Conservation (phyloP, 2,329 filamentous ascomycete species). For the Stachybotrys echinatus region DNA sequence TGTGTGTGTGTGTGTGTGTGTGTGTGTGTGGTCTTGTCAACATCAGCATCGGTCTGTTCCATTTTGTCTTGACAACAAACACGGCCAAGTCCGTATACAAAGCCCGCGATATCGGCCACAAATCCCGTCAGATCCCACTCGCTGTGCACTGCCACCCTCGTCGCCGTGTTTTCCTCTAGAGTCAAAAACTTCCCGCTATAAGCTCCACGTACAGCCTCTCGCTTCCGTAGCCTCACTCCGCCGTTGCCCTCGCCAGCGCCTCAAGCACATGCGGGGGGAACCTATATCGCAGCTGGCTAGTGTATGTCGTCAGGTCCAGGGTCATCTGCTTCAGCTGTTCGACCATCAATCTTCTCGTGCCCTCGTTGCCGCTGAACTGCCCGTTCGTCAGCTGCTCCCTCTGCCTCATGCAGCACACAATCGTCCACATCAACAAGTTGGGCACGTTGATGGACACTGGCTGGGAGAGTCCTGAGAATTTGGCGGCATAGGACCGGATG, state of each 20-base stretch:
- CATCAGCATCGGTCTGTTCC: no score
- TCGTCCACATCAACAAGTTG: slow-evolving; percentile 89
- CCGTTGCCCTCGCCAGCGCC: slow-evolving; percentile 75
- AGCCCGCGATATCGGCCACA: no score
- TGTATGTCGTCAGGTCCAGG: slow-evolving; percentile 89
- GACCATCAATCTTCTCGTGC: slow-evolving; percentile 57
- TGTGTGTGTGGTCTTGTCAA: no score
- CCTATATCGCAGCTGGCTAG: slow-evolving; percentile 85
- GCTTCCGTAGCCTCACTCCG: slow-evolving; percentile 41
- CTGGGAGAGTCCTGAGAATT: slow-evolving; percentile 72
- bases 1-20: no score
- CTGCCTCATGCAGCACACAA: slow-evolving; percentile 77
- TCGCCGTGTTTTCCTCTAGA: no score
- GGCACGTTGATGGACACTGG: slow-evolving; percentile 86
- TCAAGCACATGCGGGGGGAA: slow-evolving; percentile 85
- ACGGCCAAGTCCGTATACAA: no score
- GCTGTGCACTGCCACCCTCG: no score
- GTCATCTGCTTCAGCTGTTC: slow-evolving; percentile 73
- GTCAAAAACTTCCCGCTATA: no score
- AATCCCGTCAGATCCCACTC: no score
- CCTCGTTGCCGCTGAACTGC: slow-evolving; percentile 69
- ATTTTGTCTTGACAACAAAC: no score
- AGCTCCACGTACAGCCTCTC: neutral
- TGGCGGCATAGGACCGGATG: slow-evolving; percentile 75
- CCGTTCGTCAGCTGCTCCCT: slow-evolving; percentile 64